Evolutionary conservation across 345 rosid genomes (phyloP).

Genomic region (Salix arbutifolia): DNA sequence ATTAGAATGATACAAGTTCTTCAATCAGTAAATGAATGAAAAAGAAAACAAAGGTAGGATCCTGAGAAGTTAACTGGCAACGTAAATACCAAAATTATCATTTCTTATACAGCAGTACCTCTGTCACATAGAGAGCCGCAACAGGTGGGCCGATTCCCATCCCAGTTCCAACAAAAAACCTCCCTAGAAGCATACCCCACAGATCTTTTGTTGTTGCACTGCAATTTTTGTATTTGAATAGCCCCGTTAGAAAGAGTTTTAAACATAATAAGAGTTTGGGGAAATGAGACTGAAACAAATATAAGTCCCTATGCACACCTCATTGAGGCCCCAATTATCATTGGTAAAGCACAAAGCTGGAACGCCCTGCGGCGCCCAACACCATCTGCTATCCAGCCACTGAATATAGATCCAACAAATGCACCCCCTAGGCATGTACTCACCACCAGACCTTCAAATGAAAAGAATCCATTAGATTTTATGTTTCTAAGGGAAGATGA

Average conservation of each 20-base stretch:
- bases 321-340: slow-evolving; percentile 80
- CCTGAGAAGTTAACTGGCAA: background rate
- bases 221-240: slow-evolving; percentile 26
- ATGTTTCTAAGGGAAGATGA: slow-evolving; percentile 4
- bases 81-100: slow-evolving; percentile 3
- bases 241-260: background rate
- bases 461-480: slow-evolving; percentile 21
- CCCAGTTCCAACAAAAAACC: slow-evolving; percentile 86
- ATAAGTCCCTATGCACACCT: slow-evolving; percentile 41
- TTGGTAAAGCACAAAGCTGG: slow-evolving; percentile 82
- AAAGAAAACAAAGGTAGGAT: background rate
- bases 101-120: slow-evolving; percentile 45
- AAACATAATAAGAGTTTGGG: background rate
- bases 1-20: background rate
- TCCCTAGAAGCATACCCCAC: slow-evolving; percentile 90
- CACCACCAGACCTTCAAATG: slow-evolving; percentile 74
- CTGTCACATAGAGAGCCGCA: slow-evolving; percentile 90
- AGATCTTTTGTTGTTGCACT: slow-evolving; percentile 72
- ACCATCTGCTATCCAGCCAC: slow-evolving; percentile 91
- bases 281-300: background rate
- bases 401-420: slow-evolving; percentile 72
- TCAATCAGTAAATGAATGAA: background rate
- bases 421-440: slow-evolving; percentile 95
- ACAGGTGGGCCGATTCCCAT: slow-evolving; percentile 93
- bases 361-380: slow-evolving; percentile 89